Base-by-base conservation (phyloP, 768 basidiomycete genomes). In the Calocybe gangraenosa region DNA sequence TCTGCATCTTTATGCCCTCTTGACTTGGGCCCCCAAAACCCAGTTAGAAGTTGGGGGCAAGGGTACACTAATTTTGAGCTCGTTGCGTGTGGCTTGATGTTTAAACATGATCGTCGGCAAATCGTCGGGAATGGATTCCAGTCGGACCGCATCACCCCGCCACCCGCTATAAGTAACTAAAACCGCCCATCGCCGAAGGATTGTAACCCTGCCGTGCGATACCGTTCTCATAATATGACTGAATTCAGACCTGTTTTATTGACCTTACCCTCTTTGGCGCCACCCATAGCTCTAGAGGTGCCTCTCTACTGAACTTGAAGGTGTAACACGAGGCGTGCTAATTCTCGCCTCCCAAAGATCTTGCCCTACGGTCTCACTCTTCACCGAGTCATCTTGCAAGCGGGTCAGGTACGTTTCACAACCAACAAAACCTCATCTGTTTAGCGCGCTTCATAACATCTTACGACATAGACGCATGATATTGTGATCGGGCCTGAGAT, bases 401-500 rank as follows among this genome's bases (percentile, higher is more conserved):
- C 73, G 32, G 86, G 83, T 35, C 75, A 73, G 61, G 84, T 82
- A 58, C 50, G 70, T 54, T 23, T 39, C 6, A 19, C 14, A 18
- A 18, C 6, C 40, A 2, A 18, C 32, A 18, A 4, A 28, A 17
- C 13, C 17, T 21, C 7, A n/a, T 41, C 35, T 40, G 1, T 9
- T 31, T 36, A 42, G 17, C 23, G 33, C 49, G 31, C 35, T 30
- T 8, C 20, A 23, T 10, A 28, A 2, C 31, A 44, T 43, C 7
- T n/a, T n/a, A n/a, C 28, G 14, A 13, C 5, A 52, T 33, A 86
- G 84, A 84, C 81, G 5, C 83, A 88, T 63, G 87, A 88, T 61
- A 74, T 89, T 47, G 77, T 89, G 34, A 72, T 87, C 52, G 87
- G 85, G 14, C 86, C 87, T 31, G 81, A 86, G 65, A 62, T 68